phyloP scores from a whole-genome alignment of 2,329 filamentous ascomycete genomes.

The Nemania diffusa region DNA sequence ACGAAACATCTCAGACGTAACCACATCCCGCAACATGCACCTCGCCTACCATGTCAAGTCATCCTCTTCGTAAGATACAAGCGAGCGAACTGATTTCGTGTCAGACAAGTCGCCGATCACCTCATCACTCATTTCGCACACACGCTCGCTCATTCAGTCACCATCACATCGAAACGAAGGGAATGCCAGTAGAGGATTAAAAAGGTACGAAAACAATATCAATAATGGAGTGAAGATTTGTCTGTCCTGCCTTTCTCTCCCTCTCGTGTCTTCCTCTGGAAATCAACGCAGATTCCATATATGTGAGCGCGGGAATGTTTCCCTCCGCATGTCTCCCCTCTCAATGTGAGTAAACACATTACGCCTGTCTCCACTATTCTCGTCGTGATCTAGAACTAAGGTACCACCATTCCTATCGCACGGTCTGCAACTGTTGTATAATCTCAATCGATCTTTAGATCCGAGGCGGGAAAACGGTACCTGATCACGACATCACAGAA shows the following conservation, averaged over 20 bases:
- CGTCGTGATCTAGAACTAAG: neutral
- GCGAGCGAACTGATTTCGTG: neutral
- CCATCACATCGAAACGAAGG: constrained; percentile 2
- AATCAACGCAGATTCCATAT: constrained; percentile 12
- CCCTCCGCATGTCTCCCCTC: neutral
- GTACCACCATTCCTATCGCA: neutral
- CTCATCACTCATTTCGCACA: neutral
- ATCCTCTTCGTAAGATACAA: constrained; percentile 5
- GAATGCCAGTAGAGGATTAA: neutral
- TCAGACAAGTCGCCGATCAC: constrained; percentile 2
- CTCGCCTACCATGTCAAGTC: neutral
- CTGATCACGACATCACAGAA: neutral
- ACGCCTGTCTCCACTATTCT: neutral
- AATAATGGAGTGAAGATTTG: constrained; percentile 2
- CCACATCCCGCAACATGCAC: neutral
- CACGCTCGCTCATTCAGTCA: constrained; percentile 4
- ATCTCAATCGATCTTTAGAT: no score
- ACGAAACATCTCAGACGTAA: neutral
- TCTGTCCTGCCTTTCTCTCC: neutral
- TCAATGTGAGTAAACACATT: neutral
- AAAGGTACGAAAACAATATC: neutral
- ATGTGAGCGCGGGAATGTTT: neutral
- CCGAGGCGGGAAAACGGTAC: neutral
- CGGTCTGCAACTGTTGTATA: neutral
- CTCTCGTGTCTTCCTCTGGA: neutral